Conservation (phyloP, 257 asterid genomes). For the Przewalskia tangutica region DNA sequence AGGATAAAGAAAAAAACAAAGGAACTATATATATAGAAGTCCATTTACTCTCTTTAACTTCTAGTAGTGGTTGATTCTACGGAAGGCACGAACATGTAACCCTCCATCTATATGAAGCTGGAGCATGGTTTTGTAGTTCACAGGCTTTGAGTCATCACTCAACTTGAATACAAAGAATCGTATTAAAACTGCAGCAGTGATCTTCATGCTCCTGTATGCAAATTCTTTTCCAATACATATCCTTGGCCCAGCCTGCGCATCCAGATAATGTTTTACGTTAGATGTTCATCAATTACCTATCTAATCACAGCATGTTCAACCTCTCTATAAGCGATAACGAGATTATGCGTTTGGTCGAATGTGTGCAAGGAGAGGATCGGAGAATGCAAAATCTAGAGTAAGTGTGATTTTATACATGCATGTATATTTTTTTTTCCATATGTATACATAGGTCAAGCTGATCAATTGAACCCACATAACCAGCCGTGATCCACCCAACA, state of each 20-base stretch:
- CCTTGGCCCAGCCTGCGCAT: slow-evolving; percentile 47
- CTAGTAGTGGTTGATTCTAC: neutral
- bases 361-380: neutral
- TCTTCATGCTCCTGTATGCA: slow-evolving; percentile 64
- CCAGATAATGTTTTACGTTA: neutral
- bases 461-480: too few species aligned
- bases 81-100: slow-evolving; percentile 21
- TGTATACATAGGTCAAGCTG: too few species aligned
- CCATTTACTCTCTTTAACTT: neutral
- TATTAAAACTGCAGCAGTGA: slow-evolving; percentile 33
- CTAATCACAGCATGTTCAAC: neutral
- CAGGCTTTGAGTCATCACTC: slow-evolving; percentile 29
- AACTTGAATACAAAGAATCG: slow-evolving; percentile 38
- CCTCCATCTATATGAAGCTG: slow-evolving; percentile 49
- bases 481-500: too few species aligned
- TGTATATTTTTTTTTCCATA: too few species aligned
- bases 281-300: neutral
- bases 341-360: neutral
- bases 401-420: too few species aligned
- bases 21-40: neutral
- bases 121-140: slow-evolving; percentile 46
- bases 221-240: slow-evolving; percentile 58
- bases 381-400: neutral
- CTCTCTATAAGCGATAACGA: too few species aligned
- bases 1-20: neutral